These are phyloP conservation scores for Triadica sebifera DNA, from an alignment of 345 rosid species.

Conservation along the genomic window DNA sequence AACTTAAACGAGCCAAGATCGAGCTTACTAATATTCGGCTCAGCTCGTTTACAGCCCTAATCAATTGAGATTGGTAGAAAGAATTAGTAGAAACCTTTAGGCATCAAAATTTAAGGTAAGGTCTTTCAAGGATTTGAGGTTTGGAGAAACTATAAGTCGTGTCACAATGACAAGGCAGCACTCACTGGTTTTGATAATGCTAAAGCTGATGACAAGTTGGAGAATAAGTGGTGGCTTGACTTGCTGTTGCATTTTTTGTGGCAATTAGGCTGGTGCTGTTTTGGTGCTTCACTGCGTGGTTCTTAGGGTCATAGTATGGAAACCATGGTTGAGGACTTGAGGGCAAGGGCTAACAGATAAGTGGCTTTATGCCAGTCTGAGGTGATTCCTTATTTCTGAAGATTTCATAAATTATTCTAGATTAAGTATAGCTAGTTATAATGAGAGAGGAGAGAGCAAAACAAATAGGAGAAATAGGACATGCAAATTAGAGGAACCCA, in stretches of 20 bases:
- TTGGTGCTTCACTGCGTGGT: neutral
- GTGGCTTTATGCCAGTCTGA: neutral
- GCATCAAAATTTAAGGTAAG: neutral
- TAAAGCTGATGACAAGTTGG: neutral
- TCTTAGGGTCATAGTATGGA: neutral
- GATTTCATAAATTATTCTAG: too few species aligned
- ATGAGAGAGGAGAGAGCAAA: neutral
- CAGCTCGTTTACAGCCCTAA: too few species aligned
- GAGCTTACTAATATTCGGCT: too few species aligned
- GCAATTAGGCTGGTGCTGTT: neutral
- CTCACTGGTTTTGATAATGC: neutral
- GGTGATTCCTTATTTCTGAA: neutral
- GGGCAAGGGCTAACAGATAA: neutral
- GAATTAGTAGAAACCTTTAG: neutral
- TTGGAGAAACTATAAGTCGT: neutral
- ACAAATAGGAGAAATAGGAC: too few species aligned
- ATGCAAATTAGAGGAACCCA: neutral
- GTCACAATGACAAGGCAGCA: neutral
- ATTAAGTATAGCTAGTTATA: neutral
- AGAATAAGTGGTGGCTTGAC: neutral
- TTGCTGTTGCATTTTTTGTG: neutral
- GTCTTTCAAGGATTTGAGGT: neutral
- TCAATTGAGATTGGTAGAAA: neutral
- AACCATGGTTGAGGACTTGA: neutral
- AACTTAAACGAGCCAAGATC: too few species aligned